phyloP scores from a whole-genome alignment of 371 early-diverging fungal genomes.

The Nematocida parisii region DNA sequence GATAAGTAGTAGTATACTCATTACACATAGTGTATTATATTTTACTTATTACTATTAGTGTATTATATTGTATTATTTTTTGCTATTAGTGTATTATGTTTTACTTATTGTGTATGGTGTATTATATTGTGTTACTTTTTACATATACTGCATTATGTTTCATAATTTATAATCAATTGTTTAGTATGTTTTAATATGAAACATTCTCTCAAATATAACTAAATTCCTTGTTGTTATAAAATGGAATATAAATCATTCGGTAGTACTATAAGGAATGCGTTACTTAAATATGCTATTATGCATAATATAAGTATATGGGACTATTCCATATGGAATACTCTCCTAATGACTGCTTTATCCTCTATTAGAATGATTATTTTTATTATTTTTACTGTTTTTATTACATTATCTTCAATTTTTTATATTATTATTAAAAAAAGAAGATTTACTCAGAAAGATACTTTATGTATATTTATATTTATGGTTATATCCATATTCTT shows the following conservation, averaged over 20 bases:
- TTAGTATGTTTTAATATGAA: too few species aligned
- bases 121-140: too few species aligned
- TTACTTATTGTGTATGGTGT: too few species aligned
- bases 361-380: neutral
- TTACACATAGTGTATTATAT: too few species aligned
- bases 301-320: conserved; percentile 39
- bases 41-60: too few species aligned
- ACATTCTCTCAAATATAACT: too few species aligned
- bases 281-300: conserved; percentile 13
- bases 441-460: conserved; percentile 50
- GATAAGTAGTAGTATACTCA: too few species aligned
- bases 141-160: too few species aligned
- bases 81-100: too few species aligned
- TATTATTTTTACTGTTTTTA: neutral
- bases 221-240: too few species aligned
- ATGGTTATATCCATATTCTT: conserved; percentile 53
- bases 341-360: conserved; percentile 23
- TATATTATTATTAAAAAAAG: conserved; percentile 35
- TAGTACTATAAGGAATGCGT: conserved; percentile 20
- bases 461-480: conserved; percentile 50
- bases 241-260: conserved; percentile 47
- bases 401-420: neutral
- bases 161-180: too few species aligned
- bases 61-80: too few species aligned
- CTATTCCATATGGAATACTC: neutral